A percentile compares a stretch with the other conserved stretches of the same genome.
Evolutionary conservation across 1,284 basidiomycete species (phyloP).

Genomic region (Cryptococcus sp.): DNA sequence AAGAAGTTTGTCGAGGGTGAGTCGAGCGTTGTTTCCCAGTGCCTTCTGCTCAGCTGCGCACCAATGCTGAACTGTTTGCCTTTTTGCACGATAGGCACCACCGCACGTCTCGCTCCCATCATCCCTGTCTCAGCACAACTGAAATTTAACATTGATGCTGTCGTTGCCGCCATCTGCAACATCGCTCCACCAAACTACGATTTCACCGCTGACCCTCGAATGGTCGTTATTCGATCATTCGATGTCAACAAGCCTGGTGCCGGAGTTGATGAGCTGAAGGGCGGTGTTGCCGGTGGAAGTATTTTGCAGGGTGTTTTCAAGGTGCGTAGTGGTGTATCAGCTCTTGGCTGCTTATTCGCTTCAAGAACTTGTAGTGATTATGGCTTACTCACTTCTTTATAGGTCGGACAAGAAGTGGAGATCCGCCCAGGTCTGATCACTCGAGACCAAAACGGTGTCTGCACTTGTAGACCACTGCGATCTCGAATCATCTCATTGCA

Average conservation of each 20-base stretch:
- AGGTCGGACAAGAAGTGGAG: constrained; percentile 90
- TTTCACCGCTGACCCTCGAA: constrained; percentile 84
- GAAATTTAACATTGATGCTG: constrained; percentile 99
- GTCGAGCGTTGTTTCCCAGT: constrained; percentile 11
- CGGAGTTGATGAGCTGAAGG: constrained; percentile 94
- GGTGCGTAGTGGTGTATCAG: constrained; percentile 30
- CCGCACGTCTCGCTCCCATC: constrained; percentile 94
- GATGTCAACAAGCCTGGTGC: constrained; percentile 99
- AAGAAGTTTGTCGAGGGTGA: constrained; percentile 86
- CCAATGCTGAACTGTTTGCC: neutral
- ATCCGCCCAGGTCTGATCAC: constrained; percentile 97
- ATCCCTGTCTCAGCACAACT: constrained; percentile 98
- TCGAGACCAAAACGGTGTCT: constrained; percentile 87
- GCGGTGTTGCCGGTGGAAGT: constrained; percentile 96
- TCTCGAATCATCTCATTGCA: constrained; percentile 86
- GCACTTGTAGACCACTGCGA: constrained; percentile 91
- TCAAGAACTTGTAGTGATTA: too few relatives aligned
- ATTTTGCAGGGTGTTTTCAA: constrained; percentile 90
- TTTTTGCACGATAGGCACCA: constrained; percentile 66
- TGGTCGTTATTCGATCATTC: constrained; percentile 99
- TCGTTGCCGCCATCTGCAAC: constrained; percentile 97
- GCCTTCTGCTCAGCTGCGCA: neutral
- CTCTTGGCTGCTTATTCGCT: neutral
- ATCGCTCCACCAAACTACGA: constrained; percentile 93
- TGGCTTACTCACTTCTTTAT: neutral